Percentiles rank a stretch among this genome's conserved stretches.
Evolutionary conservation across 202 grass and related monocot species (phyloP).

Genomic region (Carex arenaria): DNA sequence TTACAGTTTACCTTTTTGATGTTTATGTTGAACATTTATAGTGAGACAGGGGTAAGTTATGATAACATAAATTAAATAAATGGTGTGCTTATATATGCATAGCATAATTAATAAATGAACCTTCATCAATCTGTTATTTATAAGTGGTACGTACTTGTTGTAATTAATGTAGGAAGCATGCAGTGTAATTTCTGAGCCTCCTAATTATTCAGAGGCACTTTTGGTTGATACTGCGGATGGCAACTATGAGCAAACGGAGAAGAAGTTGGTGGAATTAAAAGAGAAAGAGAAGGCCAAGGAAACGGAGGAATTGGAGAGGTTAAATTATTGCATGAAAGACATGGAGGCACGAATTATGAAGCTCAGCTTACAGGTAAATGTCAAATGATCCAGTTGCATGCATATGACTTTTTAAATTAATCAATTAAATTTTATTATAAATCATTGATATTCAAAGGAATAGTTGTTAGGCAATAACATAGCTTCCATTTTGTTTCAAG

Average conservation of each 20-base stretch:
- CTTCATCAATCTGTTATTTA: not conserved
- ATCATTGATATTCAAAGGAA: not conserved
- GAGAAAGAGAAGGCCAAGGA: not conserved
- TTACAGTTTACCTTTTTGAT: not conserved
- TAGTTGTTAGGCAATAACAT: not conserved
- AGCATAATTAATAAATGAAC: not conserved
- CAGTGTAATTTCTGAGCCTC: not conserved
- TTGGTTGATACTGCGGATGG: not conserved
- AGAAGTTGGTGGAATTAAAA: not conserved
- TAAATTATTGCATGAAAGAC: slow-evolving; percentile 22
- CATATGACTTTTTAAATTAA: not conserved
- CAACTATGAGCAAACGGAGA: not conserved
- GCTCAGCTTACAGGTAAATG: not conserved
- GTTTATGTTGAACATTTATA: not conserved
- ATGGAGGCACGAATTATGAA: not conserved
- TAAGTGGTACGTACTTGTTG: not conserved
- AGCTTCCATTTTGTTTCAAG: not conserved
- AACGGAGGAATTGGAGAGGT: slow-evolving; percentile 18
- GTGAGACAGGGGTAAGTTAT: not conserved
- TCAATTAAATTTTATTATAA: not conserved
- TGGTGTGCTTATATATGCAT: not conserved
- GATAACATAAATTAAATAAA: not conserved
- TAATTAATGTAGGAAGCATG: not conserved
- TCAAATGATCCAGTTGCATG: not conserved
- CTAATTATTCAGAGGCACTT: not conserved